Base-by-base conservation (phyloP, 129 eudicot species). In the Artemisia annua region DNA sequence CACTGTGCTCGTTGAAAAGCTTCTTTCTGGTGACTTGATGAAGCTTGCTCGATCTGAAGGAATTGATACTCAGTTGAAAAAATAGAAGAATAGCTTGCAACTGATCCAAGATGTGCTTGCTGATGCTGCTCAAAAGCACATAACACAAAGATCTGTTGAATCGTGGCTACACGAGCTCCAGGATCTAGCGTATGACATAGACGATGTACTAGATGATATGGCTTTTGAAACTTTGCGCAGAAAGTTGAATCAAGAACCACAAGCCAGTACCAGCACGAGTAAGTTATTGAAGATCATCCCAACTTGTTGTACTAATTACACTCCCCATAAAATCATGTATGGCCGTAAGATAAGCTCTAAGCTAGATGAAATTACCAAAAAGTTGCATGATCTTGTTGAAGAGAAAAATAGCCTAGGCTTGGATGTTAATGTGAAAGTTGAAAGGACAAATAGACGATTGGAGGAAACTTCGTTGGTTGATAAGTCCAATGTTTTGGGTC, bases 241-340 rank as follows among this genome's bases (percentile, higher is more conserved):
- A 7, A 11, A 24, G 4, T 49, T 68, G 14, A 67, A 67, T 50
- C 61, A 68, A 26, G 15, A 14, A 15, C 9, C 60, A 2, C 17
- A 3, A 30, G 28, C 52, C 5, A 16, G 2, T 28, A 30, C 51
- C 7, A 8, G 62, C 28, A 67, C 4, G 8, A 68, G 19, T 55
- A 69, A 69, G 63, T 0, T 69, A 17, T 15, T 69, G 19, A 54
- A 53, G 18, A 30, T 69, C 30, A 53, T 54, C 7, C 74, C 74
- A 54, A 16, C 15, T 58, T 58, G 64, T 58, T 58, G 64, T 58
- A 22, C 63, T 52, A 32, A 69, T 30, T 69, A 10, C 62, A 68
- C 58, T 68, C 73, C 39, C 9, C 63, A 58, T 58, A 58, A 58
- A 11, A 18, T 68, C 16, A 68, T 15, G 24, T 68, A 28, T 51